phyloP scores from a whole-genome alignment of 2,329 filamentous ascomycete genomes.

The Trichocomaceae sp. region DNA sequence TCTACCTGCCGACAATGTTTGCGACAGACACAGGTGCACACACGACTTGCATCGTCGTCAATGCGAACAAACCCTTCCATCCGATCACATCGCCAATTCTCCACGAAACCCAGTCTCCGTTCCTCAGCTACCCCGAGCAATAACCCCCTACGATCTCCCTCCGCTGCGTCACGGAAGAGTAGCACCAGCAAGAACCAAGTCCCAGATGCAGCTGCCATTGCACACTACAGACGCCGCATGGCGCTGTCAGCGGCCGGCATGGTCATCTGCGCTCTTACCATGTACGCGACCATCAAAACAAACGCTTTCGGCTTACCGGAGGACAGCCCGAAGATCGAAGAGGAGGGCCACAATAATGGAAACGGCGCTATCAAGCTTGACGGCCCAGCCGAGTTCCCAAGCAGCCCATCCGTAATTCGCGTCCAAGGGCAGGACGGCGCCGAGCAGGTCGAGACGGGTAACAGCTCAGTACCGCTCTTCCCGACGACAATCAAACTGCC shows the following conservation, averaged over 20 bases:
- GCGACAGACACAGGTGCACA: constrained; percentile 1
- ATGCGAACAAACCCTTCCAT: background rate
- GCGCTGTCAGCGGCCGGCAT: constrained; percentile 33
- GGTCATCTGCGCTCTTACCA: constrained; percentile 31
- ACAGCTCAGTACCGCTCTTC: constrained; percentile 71
- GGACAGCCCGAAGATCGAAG: constrained; percentile 14
- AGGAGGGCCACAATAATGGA: constrained; percentile 4
- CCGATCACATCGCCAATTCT: background rate
- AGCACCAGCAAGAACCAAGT: constrained; percentile 17
- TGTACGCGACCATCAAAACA: constrained; percentile 36
- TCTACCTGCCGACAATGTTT: constrained; percentile 6
- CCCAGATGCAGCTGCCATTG: constrained; percentile 20
- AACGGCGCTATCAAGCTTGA: constrained; percentile 32
- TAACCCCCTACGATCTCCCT: constrained; percentile 20
- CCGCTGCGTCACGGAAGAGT: constrained; percentile 6
- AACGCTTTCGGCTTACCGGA: constrained; percentile 30
- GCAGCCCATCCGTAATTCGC: constrained; percentile 28
- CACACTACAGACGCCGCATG: constrained; percentile 28
- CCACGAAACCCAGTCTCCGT: background rate
- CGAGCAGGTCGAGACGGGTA: constrained; percentile 74
- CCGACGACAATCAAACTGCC: constrained; percentile 65
- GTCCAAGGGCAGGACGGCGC: constrained; percentile 51
- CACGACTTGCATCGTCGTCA: background rate
- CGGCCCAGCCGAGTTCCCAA: constrained; percentile 32
- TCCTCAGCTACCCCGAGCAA: constrained; percentile 19